Conservation (phyloP, 1,139 yeast genomes). For the Geotrichum aggregatum region DNA sequence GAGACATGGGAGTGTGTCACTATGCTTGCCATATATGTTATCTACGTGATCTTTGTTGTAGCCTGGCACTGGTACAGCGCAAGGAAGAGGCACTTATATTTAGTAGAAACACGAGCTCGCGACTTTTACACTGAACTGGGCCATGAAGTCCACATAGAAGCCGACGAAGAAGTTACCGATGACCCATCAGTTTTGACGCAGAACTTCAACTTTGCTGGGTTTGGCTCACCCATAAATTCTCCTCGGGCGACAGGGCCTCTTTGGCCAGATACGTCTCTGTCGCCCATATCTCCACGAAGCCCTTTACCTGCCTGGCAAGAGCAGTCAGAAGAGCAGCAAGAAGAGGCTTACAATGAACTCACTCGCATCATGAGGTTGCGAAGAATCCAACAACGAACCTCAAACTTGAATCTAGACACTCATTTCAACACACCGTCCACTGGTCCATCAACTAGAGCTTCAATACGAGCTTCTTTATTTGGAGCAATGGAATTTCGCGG, state of each 20-base stretch:
- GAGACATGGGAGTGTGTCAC: conserved; percentile 46
- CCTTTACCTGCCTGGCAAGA: conserved; percentile 19
- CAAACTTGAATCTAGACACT: conserved; percentile 8
- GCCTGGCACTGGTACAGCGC: conserved; percentile 42
- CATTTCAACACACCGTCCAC: conserved; percentile 17
- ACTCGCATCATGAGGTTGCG: conserved; percentile 32
- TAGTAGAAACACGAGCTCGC: conserved; percentile 31
- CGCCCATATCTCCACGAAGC: conserved; percentile 4
- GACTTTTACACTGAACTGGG: conserved; percentile 34
- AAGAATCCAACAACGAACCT: conserved; percentile 15
- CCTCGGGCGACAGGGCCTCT: not conserved
- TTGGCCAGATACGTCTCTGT: not conserved
- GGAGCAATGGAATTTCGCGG: conserved; percentile 44
- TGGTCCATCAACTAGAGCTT: conserved; percentile 23
- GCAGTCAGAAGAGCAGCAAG: conserved; percentile 27
- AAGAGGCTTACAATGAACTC: conserved; percentile 31
- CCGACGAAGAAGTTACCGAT: conserved; percentile 28
- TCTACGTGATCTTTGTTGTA: conserved; percentile 52
- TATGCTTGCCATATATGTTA: conserved; percentile 49
- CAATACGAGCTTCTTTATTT: conserved; percentile 44
- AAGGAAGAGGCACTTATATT: conserved; percentile 25
- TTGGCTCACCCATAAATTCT: conserved; percentile 11
- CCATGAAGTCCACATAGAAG: conserved; percentile 24
- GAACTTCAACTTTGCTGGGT: conserved; percentile 26
- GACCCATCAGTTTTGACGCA: conserved; percentile 22